Percentiles rank a stretch among this genome's conserved stretches.
Conservation (phyloP, 1,284 basidiomycete genomes). For the Sanghuangporus weigelae region DNA sequence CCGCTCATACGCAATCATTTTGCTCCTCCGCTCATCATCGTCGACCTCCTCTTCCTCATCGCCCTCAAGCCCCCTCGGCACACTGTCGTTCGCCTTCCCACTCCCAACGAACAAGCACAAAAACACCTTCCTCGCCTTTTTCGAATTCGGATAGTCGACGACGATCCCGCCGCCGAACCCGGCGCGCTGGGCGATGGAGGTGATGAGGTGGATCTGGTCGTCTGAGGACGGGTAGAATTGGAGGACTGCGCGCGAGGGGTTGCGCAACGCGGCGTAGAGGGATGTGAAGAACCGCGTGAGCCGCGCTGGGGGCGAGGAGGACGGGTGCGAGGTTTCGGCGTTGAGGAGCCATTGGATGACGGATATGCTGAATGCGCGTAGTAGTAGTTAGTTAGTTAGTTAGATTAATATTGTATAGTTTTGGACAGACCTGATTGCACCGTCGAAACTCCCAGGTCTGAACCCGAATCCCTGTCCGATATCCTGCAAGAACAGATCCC, state of each 20-base stretch:
- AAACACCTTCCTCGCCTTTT: conserved; percentile 91
- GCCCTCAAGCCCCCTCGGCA: conserved; percentile 72
- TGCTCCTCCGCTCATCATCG: conserved; percentile 29
- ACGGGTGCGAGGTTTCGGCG: conserved; percentile 89
- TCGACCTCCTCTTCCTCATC: conserved; percentile 38
- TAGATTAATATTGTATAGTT: neutral
- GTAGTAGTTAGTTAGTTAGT: neutral
- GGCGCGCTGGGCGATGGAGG: conserved; percentile 86
- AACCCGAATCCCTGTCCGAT: conserved; percentile 95
- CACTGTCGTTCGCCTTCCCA: conserved; percentile 49
- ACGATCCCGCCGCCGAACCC: conserved; percentile 97
- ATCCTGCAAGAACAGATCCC: conserved; percentile 89
- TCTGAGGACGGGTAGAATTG: conserved; percentile 96
- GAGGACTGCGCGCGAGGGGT: conserved; percentile 90
- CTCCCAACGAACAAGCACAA: conserved; percentile 84
- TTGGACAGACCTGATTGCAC: conserved; percentile 82
- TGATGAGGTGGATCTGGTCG: conserved; percentile 94
- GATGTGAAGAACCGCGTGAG: conserved; percentile 95
- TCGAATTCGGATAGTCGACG: conserved; percentile 96
- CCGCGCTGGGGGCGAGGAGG: conserved; percentile 88
- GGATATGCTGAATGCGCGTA: conserved; percentile 72
- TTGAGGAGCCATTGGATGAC: conserved; percentile 99
- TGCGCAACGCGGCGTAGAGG: conserved; percentile 85
- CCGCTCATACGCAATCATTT: conserved; percentile 61
- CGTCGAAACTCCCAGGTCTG: conserved; percentile 94